Conservation (phyloP, 2,329 filamentous ascomycete species). For the Lecanicillium sp. region DNA sequence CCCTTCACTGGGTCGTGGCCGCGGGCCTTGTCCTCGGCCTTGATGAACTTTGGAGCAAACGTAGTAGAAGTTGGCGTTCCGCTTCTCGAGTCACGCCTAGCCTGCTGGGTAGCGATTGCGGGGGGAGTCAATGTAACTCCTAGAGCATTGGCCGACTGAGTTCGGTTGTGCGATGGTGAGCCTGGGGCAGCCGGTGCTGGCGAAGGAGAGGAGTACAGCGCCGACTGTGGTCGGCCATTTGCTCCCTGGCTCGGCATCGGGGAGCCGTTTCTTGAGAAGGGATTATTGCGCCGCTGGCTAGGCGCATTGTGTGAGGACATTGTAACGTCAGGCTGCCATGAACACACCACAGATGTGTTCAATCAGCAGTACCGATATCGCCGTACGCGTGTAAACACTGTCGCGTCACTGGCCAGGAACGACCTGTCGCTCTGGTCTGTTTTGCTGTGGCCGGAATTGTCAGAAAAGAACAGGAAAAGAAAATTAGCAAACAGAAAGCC, state of each 20-base stretch:
- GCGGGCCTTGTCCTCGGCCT: conserved; percentile 65
- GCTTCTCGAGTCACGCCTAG: conserved; percentile 54
- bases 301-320: conserved; percentile 29
- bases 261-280: conserved; percentile 64
- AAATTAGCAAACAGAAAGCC: conserved; percentile 11
- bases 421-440: background rate
- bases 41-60: conserved; percentile 95
- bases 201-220: conserved; percentile 58
- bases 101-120: conserved; percentile 27
- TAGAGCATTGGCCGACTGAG: conserved; percentile 56
- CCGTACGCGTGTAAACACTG: conserved; percentile 17
- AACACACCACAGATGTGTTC: conserved; percentile 16
- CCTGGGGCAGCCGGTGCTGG: conserved; percentile 29
- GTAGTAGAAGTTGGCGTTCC: conserved; percentile 62
- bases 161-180: conserved; percentile 52
- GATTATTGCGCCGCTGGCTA: conserved; percentile 70
- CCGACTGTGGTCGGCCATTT: conserved; percentile 62
- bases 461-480: conserved; percentile 13
- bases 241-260: conserved; percentile 47
- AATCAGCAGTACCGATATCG: conserved; percentile 9
- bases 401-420: conserved; percentile 4
- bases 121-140: conserved; percentile 31
- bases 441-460: conserved; percentile 5
- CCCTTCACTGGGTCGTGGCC: conserved; percentile 52
- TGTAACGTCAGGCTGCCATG: conserved; percentile 14